Conservation (phyloP, 495 filamentous ascomycete genomes). For the Cercophora scortea region DNA sequence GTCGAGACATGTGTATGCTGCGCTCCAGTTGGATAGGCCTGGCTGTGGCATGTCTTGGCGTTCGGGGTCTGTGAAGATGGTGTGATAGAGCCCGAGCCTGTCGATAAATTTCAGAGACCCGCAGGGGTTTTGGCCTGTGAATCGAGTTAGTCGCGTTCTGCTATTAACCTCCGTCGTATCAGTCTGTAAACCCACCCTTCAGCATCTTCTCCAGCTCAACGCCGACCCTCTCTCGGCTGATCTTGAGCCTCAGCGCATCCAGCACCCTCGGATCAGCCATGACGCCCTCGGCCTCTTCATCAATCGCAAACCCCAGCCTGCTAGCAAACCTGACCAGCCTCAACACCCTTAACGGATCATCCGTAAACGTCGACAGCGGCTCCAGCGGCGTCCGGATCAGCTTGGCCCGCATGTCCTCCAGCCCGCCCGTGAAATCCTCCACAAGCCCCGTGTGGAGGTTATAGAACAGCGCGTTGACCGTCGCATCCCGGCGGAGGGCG, state of each 20-base stretch:
- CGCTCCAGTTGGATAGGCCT: slow-evolving; percentile 33
- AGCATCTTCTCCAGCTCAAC: slow-evolving; percentile 88
- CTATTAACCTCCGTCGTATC: too few species aligned
- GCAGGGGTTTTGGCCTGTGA: slow-evolving; percentile 58
- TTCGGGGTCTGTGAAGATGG: slow-evolving; percentile 68
- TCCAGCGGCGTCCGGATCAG: slow-evolving; percentile 82
- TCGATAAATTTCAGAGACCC: slow-evolving; percentile 65
- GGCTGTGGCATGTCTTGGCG: slow-evolving; percentile 27
- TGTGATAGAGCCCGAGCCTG: slow-evolving; percentile 63
- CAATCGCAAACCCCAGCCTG: slow-evolving; percentile 70
- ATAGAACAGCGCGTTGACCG: slow-evolving; percentile 93
- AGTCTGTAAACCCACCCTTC: slow-evolving; percentile 46
- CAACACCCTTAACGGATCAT: slow-evolving; percentile 88
- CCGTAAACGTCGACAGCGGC: slow-evolving; percentile 86
- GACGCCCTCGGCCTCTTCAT: slow-evolving; percentile 52
- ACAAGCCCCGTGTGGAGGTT: slow-evolving; percentile 70
- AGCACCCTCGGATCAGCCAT: slow-evolving; percentile 74
- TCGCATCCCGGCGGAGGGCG: slow-evolving; percentile 83
- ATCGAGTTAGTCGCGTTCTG: background rate
- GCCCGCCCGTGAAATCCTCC: slow-evolving; percentile 79
- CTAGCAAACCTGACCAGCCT: slow-evolving; percentile 86
- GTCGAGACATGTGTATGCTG: slow-evolving; percentile 44
- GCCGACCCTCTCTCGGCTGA: slow-evolving; percentile 81
- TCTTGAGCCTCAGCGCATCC: slow-evolving; percentile 73
- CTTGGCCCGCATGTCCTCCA: slow-evolving; percentile 62